Conservation (phyloP, 805 yeast genomes). For the Sugiyamaella marilandica region DNA sequence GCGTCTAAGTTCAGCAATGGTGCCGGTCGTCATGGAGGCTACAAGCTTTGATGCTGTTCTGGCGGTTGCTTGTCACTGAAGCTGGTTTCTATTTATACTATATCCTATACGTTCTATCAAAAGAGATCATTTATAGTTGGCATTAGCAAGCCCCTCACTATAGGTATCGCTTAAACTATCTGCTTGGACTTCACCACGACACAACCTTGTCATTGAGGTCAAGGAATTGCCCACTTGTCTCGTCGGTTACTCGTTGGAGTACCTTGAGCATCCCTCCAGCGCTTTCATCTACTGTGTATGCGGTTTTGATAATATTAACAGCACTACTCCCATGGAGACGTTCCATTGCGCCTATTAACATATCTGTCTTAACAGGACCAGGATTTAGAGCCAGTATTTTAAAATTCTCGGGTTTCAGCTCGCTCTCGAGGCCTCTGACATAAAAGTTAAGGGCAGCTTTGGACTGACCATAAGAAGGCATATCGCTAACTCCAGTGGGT, state of each 20-base stretch:
- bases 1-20: not conserved
- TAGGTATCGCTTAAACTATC: too few species aligned
- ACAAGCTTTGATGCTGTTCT: not conserved
- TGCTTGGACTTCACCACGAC: constrained; percentile 9
- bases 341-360: constrained; percentile 15
- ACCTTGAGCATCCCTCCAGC: constrained; percentile 22
- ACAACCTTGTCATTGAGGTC: constrained; percentile 12
- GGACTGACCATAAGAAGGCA: constrained; percentile 34
- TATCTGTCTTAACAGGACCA: constrained; percentile 37
- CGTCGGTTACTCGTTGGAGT: constrained; percentile 21
- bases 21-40: not conserved
- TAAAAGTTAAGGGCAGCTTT: constrained; percentile 38
- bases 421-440: constrained; percentile 27
- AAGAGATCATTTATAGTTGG: too few species aligned
- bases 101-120: too few species aligned
- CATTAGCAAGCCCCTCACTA: too few species aligned
- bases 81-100: too few species aligned
- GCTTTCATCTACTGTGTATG: constrained; percentile 24
- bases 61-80: too few species aligned
- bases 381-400: constrained; percentile 36
- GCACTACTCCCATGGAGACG: not conserved
- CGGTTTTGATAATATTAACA: not conserved
- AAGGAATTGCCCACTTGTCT: constrained; percentile 25
- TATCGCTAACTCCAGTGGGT: not conserved
- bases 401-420: constrained; percentile 28